Evolutionary conservation across 2,329 filamentous ascomycete species (phyloP).

Genomic region (Westerdykella aurantiaca): DNA sequence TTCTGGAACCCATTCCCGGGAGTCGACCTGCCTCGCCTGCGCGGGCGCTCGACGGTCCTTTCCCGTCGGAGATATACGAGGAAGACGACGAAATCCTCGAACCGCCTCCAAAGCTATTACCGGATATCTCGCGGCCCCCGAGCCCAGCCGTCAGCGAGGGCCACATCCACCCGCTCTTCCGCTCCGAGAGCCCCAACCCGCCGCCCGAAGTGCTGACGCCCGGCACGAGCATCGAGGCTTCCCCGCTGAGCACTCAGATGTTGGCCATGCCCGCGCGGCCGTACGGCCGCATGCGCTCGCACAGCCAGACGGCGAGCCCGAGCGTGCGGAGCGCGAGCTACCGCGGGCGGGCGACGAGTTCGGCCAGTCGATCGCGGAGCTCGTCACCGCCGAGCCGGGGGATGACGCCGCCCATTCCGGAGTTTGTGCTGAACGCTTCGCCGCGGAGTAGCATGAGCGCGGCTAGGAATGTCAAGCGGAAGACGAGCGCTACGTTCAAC

Average conservation of each 20-base stretch:
- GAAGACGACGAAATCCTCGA: conserved; percentile 25
- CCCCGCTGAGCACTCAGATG: conserved; percentile 61
- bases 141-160: conserved; percentile 50
- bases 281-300: conserved; percentile 35
- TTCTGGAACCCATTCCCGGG: conserved; percentile 65
- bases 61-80: conserved; percentile 17
- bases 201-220: conserved; percentile 58
- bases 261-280: conserved; percentile 41
- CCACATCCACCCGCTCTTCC: conserved; percentile 73
- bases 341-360: neutral
- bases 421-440: conserved; percentile 40
- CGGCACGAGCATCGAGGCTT: conserved; percentile 65
- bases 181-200: conserved; percentile 63
- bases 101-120: conserved; percentile 29
- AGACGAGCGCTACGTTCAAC: conserved; percentile 1
- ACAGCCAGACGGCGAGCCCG: conserved; percentile 21
- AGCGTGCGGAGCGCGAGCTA: conserved; percentile 21
- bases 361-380: conserved; percentile 17
- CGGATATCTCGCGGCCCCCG: conserved; percentile 31
- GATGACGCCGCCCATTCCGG: conserved; percentile 40
- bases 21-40: conserved; percentile 63
- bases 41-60: conserved; percentile 51
- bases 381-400: conserved; percentile 33
- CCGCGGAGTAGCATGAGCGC: conserved; percentile 34
- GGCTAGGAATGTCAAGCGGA: conserved; percentile 13